A percentile compares a stretch with the other conserved stretches of the same genome.
These are phyloP conservation scores for Gaeumannomyces sp. DNA, from an alignment of 2,329 filamentous ascomycete genomes.

Conservation along the genomic window DNA sequence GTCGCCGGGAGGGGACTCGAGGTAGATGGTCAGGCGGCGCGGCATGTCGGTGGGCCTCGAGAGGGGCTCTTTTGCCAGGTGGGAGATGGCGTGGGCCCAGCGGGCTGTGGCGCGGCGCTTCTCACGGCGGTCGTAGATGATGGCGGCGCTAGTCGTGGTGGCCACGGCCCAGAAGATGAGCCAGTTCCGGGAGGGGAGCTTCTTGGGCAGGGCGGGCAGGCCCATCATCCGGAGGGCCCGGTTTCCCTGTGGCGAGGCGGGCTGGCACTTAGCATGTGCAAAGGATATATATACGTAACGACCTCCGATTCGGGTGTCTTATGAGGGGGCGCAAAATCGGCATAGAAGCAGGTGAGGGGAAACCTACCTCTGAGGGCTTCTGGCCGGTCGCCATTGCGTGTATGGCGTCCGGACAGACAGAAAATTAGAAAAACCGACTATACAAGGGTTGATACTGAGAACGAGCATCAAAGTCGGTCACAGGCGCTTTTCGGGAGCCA, in stretches of 20 bases:
- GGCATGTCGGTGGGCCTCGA: conserved; percentile 62
- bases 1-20: conserved; percentile 82
- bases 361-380: conserved; percentile 9
- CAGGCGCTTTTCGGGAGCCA: background rate
- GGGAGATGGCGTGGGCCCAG: conserved; percentile 80
- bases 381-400: conserved; percentile 7
- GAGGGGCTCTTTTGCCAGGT: conserved; percentile 74
- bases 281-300: background rate
- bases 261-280: background rate
- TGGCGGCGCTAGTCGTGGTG: conserved; percentile 68
- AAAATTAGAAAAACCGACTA: background rate
- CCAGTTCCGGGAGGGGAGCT: conserved; percentile 94
- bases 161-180: conserved; percentile 85
- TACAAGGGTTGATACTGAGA: background rate
- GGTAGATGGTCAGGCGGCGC: conserved; percentile 77
- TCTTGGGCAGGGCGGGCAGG: conserved; percentile 74
- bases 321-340: background rate
- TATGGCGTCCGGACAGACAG: background rate
- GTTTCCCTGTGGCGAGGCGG: conserved; percentile 44
- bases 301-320: background rate
- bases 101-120: conserved; percentile 79
- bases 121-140: conserved; percentile 89
- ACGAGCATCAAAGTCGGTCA: background rate
- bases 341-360: background rate
- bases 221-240: conserved; percentile 75